Evolutionary conservation across 768 basidiomycete species (phyloP), one percentile per base, ranked within the genome.

Genomic region (Phaffia tasmanica): DNA sequence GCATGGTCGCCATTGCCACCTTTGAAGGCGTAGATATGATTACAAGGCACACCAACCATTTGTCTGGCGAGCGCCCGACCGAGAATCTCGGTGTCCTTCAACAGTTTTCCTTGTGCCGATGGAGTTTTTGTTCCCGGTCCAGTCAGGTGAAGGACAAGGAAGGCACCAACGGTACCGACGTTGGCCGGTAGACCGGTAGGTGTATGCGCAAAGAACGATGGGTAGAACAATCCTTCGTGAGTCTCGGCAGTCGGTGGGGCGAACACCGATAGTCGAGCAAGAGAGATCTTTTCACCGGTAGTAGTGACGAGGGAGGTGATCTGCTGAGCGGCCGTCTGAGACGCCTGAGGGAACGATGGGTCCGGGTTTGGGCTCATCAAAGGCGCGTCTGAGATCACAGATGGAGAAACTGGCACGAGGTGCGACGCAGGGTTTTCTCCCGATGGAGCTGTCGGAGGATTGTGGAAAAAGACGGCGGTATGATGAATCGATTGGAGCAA

Each of bases 61-160:
- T 94, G 92, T 51, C 89, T 82, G 14, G 86, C 86, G n/a, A 94
- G 70, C 1, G 86, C 82, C 27, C 88, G 84, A 70, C 87, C 84
- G 18, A 94, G 79, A 53, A 80, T 80, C 42, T 79, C 79, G 21
- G 88, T 77, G 49, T 86, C 83, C n/a, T 78, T 51, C 54, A 67
- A 32, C 18, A 67, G 19, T 9, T 21, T 23, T 8, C n/a, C 54
- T 29, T 63, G 30, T 19, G 51, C 14, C 14, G 54, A 27, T 0
- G 58, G 65, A 4, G 4, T 6, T 46, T 25, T 56, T 42, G 65
- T 60, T 5, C 65, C 65, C 42, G 27, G 14, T 1, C 65, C 65
- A 21, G 65, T 67, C 30, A 67, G 60, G 29, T 67, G 65, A 5
- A 67, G 65, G 19, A 67, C 65, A 48, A 67, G 23, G 65, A 67